Evolutionary conservation across 768 basidiomycete genomes (phyloP).

Genomic region (Epithele typhae): DNA sequence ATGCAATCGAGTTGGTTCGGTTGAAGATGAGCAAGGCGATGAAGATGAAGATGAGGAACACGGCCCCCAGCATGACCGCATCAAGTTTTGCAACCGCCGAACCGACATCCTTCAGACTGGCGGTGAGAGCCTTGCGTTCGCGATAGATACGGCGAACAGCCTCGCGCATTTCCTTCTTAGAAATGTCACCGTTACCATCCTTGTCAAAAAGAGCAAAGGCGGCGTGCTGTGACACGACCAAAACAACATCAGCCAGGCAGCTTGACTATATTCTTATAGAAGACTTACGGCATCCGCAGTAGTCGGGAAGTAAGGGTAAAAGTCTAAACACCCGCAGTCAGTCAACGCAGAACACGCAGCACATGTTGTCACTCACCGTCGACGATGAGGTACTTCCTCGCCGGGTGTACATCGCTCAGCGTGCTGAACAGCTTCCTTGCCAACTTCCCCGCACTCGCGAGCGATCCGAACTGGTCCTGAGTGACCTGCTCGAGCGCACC

Average conservation of each 20-base stretch:
- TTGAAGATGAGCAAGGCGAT: constrained; percentile 75
- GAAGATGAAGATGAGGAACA: constrained; percentile 58
- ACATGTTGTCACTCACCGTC: constrained; percentile 43
- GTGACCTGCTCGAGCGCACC: constrained; percentile 70
- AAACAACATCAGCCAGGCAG: neutral
- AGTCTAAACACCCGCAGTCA: constrained; percentile 42
- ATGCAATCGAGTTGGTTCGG: constrained; percentile 55
- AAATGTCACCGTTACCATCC: constrained; percentile 80
- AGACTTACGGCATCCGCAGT: constrained; percentile 63
- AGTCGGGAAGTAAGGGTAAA: constrained; percentile 70
- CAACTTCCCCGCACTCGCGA: constrained; percentile 61
- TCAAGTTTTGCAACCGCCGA: constrained; percentile 77
- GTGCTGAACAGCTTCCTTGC: constrained; percentile 65
- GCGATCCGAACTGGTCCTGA: constrained; percentile 46
- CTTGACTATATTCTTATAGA: too few relatives aligned
- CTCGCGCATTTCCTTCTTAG: constrained; percentile 75
- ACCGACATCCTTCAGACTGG: constrained; percentile 71
- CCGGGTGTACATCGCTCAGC: constrained; percentile 55
- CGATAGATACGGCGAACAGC: constrained; percentile 77
- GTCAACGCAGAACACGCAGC: constrained; percentile 1
- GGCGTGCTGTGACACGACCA: constrained; percentile 45
- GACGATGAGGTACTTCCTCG: constrained; percentile 57
- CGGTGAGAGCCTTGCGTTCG: constrained; percentile 67
- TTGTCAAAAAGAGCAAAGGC: constrained; percentile 74
- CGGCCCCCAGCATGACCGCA: constrained; percentile 60